Percentiles rank a stretch among this genome's conserved stretches.
These are phyloP conservation scores for Dendrothele bispora DNA, from an alignment of 768 basidiomycete genomes.

Conservation along the genomic window DNA sequence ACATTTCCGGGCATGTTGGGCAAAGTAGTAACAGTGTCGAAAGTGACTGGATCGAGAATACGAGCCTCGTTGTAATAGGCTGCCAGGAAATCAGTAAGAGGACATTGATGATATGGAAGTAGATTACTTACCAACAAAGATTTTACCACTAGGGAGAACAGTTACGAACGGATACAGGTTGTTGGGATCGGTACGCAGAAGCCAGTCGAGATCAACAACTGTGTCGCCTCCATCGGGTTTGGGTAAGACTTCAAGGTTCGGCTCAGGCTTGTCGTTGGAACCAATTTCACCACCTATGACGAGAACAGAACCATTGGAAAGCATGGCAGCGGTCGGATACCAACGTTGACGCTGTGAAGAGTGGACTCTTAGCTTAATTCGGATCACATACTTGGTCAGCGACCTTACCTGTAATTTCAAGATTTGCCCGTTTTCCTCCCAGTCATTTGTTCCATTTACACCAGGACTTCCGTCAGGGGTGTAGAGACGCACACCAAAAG, in stretches of 20 bases:
- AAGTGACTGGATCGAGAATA: conserved; percentile 65
- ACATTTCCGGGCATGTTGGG: conserved; percentile 80
- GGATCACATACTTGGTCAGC: conserved; percentile 1
- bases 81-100: conserved; percentile 20
- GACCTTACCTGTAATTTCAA: not conserved
- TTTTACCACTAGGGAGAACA: conserved; percentile 64
- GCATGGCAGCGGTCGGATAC: conserved; percentile 68
- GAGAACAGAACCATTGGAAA: conserved; percentile 73
- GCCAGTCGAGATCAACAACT: conserved; percentile 59
- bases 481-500: conserved; percentile 72
- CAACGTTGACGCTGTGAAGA: conserved; percentile 57
- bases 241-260: conserved; percentile 72
- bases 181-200: conserved; percentile 73
- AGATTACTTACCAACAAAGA: conserved; percentile 66
- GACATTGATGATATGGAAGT: not conserved
- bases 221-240: conserved; percentile 65
- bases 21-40: conserved; percentile 55
- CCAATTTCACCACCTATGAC: conserved; percentile 77
- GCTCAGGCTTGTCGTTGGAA: conserved; percentile 63
- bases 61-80: conserved; percentile 84
- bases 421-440: conserved; percentile 65
- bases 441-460: conserved; percentile 73
- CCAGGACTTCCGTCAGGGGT: conserved; percentile 68
- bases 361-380: not conserved
- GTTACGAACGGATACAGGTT: conserved; percentile 80